phyloP scores from a whole-genome alignment of 176 grass and related monocot species.

The Bothriochloa decipiens region DNA sequence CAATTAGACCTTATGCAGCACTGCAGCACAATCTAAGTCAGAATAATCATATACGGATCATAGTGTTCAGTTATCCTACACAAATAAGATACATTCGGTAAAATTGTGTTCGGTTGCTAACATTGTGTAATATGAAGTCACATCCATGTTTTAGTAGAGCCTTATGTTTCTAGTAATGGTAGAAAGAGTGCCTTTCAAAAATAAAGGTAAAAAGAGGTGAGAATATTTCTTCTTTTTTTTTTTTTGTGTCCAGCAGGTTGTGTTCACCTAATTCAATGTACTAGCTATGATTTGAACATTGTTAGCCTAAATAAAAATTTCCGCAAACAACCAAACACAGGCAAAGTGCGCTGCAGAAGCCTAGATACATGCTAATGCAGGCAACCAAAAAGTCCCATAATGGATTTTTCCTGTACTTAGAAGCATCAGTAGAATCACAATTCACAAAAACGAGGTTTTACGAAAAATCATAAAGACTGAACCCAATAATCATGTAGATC shows the following conservation, averaged over 20 bases:
- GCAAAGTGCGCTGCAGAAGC: not conserved
- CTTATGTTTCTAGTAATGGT: not conserved
- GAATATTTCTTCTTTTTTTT: not conserved
- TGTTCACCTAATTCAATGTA: not conserved
- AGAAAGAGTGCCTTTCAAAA: not conserved
- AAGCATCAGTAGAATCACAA: slow-evolving; percentile 4
- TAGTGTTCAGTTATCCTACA: not conserved
- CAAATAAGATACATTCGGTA: not conserved
- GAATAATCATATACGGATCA: not conserved
- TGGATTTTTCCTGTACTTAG: not conserved
- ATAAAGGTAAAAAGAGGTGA: not conserved
- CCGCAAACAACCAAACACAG: not conserved
- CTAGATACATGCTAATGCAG: not conserved
- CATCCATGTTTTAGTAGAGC: not conserved
- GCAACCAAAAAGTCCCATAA: not conserved
- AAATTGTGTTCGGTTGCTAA: not conserved
- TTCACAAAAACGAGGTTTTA: not conserved
- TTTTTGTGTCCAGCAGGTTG: not conserved
- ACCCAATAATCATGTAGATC: not conserved
- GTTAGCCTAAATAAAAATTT: not conserved
- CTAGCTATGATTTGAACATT: not conserved
- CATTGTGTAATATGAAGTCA: not conserved
- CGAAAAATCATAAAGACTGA: not conserved
- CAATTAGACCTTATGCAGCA: not conserved
- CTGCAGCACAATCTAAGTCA: not conserved